Conservation (phyloP, 805 yeast species). For the Candida silvicultrix region DNA sequence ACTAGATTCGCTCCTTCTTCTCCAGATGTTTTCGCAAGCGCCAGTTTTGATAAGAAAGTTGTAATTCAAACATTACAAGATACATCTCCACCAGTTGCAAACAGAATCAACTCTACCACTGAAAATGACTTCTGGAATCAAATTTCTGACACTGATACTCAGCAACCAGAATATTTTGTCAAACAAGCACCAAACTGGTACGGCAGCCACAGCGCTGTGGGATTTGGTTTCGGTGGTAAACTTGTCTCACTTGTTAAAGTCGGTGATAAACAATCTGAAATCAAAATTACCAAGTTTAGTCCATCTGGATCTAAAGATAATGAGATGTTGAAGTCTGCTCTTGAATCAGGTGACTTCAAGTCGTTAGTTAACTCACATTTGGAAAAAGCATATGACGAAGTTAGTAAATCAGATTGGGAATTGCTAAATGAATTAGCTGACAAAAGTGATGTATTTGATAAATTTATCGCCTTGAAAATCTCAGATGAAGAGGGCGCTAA, state of each 20-base stretch:
- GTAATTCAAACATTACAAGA: conserved; percentile 85
- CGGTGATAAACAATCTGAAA: conserved; percentile 32
- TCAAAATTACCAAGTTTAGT: conserved; percentile 36
- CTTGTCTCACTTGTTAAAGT: conserved; percentile 48
- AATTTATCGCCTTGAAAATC: conserved; percentile 29
- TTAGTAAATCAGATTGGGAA: conserved; percentile 59
- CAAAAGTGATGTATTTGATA: conserved; percentile 41
- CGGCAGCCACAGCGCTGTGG: conserved; percentile 61
- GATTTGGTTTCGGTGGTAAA: conserved; percentile 94
- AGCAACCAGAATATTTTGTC: conserved; percentile 63
- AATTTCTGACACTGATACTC: conserved; percentile 59
- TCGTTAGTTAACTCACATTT: conserved; percentile 51
- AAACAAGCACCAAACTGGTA: conserved; percentile 91
- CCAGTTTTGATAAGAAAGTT: conserved; percentile 82
- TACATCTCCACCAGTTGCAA: conserved; percentile 52
- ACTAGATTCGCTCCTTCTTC: conserved; percentile 80
- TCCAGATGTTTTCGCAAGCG: conserved; percentile 86
- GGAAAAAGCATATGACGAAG: conserved; percentile 29
- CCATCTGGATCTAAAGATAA: conserved; percentile 30
- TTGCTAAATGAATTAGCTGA: conserved; percentile 52
- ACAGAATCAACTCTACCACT: conserved; percentile 34
- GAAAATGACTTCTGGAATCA: conserved; percentile 87
- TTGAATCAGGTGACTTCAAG: conserved; percentile 47
- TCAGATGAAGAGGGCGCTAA: conserved; percentile 23
- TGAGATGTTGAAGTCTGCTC: conserved; percentile 45